phyloP scores from a whole-genome alignment of 441 rosid genomes.

The Syzygium malaccense region DNA sequence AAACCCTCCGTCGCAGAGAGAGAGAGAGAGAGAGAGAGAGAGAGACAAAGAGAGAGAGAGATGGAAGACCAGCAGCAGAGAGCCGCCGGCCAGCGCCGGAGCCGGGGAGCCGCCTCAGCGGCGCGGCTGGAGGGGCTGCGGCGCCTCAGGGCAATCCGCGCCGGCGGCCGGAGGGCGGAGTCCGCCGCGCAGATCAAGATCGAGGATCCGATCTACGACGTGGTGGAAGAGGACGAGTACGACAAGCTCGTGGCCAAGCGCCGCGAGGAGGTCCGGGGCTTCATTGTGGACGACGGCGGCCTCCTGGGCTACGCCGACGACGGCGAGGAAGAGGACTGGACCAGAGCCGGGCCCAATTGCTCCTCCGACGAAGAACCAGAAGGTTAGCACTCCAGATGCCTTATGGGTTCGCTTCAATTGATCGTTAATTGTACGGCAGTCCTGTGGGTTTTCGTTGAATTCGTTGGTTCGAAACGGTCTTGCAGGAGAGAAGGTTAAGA shows the following conservation, averaged over 20 bases:
- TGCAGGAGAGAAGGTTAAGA: conserved; percentile 28
- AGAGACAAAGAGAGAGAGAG: no score
- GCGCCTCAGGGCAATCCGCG: conserved; percentile 59
- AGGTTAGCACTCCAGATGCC: conserved; percentile 21
- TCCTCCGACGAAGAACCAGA: conserved; percentile 68
- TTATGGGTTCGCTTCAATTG: background rate
- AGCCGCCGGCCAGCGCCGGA: conserved; percentile 33
- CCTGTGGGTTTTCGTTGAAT: background rate
- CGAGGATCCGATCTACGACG: conserved; percentile 70
- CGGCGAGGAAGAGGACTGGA: conserved; percentile 93
- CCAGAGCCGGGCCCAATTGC: conserved; percentile 36
- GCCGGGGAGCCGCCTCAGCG: conserved; percentile 45
- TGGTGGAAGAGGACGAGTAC: conserved; percentile 75
- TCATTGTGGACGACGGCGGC: conserved; percentile 71
- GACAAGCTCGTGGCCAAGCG: conserved; percentile 64
- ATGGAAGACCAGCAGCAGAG: conserved; percentile 44
- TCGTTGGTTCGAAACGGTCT: background rate
- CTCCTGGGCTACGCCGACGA: conserved; percentile 68
- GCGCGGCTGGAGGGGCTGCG: conserved; percentile 57
- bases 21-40: background rate
- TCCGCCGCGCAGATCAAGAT: conserved; percentile 53
- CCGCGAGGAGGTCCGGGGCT: conserved; percentile 63
- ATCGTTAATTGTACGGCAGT: background rate
- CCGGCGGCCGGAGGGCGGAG: conserved; percentile 59
- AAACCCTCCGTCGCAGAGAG: background rate